Base-by-base conservation (phyloP, 2,329 filamentous ascomycete genomes). In the Pseudogymnoascus sp. region DNA sequence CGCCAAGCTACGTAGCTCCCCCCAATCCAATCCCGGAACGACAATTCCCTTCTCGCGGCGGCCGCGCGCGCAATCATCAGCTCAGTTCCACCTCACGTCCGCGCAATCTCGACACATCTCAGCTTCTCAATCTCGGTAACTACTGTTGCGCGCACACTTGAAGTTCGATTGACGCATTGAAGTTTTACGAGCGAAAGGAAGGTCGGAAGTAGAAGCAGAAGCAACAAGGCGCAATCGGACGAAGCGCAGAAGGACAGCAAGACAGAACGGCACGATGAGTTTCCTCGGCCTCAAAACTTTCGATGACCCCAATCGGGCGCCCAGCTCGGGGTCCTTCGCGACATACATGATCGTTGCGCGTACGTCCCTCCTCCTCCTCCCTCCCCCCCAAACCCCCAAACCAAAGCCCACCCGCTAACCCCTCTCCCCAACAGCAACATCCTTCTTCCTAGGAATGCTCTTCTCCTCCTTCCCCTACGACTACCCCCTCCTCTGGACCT, bases 391-490 rank as follows among this genome's bases (percentile, higher is more conserved):
- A 25, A 25, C 66, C 51, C 65, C 37, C 37, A 16, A 39, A n/a
- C 37, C 14, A 5, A 5, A 16, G 3, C 36, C 13, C 13, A 37
- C 85, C 84, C 43, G 81, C 81, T 64, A 81, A 89, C 62, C 81
- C 83, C 66, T 7, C 45, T 2, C 28, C 45, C 21, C 8, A 39
- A 39, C 71, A 93, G 90, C 90, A 68, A 92, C 90, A 69, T 96
- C 91, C 77, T 99, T 99, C 85, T 96, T 98, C 85, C 89, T 99
- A 68, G 95, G 95, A 71, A 92, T 98, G 77, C 88, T 99, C 77
- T 99, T 98, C 84, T 92, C 92, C 71, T 87, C 88, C 68, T 96
- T 98, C 78, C 93, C 95, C 67, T 99, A 98, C 82, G 95, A 96
- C 81, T 95, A 92, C 79, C 89, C 91, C 66, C 87, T 95, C 67